A percentile compares a stretch with the other conserved stretches of the same genome.
phyloP scores from a whole-genome alignment of 2,329 filamentous ascomycete species.

The Nothophoma quercina region DNA sequence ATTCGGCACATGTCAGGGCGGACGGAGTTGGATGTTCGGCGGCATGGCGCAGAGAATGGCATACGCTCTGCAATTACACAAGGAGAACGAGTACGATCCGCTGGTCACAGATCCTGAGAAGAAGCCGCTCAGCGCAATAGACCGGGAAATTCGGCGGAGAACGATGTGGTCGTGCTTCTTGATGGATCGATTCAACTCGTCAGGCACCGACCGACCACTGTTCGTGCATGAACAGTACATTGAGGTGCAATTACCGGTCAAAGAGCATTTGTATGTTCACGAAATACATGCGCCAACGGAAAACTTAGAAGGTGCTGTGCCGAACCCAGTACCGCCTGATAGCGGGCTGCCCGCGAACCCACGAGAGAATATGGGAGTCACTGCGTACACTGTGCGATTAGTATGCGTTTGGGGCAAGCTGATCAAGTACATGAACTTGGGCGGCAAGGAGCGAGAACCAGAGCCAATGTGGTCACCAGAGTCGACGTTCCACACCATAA shows the following conservation, averaged over 20 bases:
- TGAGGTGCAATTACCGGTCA: slow-evolving; percentile 88
- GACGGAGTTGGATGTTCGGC: slow-evolving; percentile 92
- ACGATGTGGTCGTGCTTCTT: slow-evolving; percentile 99
- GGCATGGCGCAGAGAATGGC: slow-evolving; percentile 97
- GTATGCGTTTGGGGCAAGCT: slow-evolving; percentile 91
- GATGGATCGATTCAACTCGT: slow-evolving; percentile 98
- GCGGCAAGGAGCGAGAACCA: slow-evolving; percentile 79
- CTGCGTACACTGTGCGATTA: slow-evolving; percentile 85
- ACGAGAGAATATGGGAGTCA: slow-evolving; percentile 89
- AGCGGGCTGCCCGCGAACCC: slow-evolving; percentile 71
- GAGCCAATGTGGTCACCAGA: slow-evolving; percentile 81
- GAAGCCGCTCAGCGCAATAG: slow-evolving; percentile 81
- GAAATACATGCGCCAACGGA: slow-evolving; percentile 91
- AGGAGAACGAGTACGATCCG: slow-evolving; percentile 85
- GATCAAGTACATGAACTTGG: slow-evolving; percentile 88
- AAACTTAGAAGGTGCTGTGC: slow-evolving; percentile 75
- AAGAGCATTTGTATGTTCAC: slow-evolving; percentile 87
- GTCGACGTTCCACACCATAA: slow-evolving; percentile 77
- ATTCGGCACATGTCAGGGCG: slow-evolving; percentile 96
- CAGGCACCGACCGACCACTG: slow-evolving; percentile 88
- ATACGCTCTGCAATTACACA: slow-evolving; percentile 91
- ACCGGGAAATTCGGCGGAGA: slow-evolving; percentile 88
- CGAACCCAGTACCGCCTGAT: slow-evolving; percentile 67
- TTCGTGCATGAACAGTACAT: slow-evolving; percentile 91
- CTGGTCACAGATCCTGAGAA: slow-evolving; percentile 66